Base-by-base conservation (phyloP, 2,329 filamentous ascomycete genomes). In the Venturia effusa region DNA sequence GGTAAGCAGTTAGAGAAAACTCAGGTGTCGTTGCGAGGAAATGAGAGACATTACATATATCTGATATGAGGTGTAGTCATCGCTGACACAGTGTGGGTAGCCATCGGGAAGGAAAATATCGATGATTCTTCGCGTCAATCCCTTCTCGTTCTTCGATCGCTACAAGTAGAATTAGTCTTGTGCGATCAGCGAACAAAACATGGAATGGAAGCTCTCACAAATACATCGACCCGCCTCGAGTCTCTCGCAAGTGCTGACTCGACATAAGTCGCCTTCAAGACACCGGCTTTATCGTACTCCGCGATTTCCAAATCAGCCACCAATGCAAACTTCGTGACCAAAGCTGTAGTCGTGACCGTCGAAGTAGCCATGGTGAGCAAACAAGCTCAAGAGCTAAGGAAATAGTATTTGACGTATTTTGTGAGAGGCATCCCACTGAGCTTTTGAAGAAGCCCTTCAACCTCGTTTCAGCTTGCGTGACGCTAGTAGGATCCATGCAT, bases 391-490 rank as follows among this genome's bases (percentile, higher is more conserved):
- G 45, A 51, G 51, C 30, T 55, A 55, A 55, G 24, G 7, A 34
- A 30, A 32, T 19, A n/a, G 5, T 57, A n/a, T 34, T 15, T 15
- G 24, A 7, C n/a, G 15, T 32, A 15, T 10, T n/a, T 34, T 34
- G 51, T 57, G 51, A 34, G 51, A n/a, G 51, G 24, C 51, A 34
- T 57, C 19, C 27, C 8, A 30, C 34, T 57, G 51, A 34, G 45
- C 51, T 57, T 57, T 34, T 57, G 51, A 57, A 57, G 51, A 57
- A 57, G 51, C 51, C 51, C 51, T 57, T 37, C 51, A 57, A 30
- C 15, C 51, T 37, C 10, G 51, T 57, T 57, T 57, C 51, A 57
- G 27, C 51, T 57, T 57, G 51, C 51, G 30, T 34, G 34, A 15
- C 27, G 22, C 30, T 57, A 57, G 51, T 34, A n/a, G 34, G 30